Conservation (phyloP, 1,284 basidiomycete genomes). For the Volvariella surrecta region DNA sequence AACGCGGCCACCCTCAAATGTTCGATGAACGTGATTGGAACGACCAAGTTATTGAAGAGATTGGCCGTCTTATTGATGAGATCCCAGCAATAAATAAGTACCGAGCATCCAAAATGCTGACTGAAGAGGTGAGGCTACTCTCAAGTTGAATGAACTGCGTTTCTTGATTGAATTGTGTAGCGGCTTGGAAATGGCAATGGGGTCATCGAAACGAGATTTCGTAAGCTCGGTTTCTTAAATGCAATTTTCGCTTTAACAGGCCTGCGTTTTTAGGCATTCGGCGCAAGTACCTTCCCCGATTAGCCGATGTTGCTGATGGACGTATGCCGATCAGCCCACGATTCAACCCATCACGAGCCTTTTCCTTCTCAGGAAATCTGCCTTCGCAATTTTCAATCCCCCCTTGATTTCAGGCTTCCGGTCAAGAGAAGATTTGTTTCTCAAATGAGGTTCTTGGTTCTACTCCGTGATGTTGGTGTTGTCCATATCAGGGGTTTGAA, state of each 20-base stretch:
- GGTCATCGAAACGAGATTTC: slow-evolving; percentile 27
- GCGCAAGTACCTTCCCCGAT: slow-evolving; percentile 14
- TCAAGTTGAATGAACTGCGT: background rate
- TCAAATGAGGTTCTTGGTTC: slow-evolving; percentile 15
- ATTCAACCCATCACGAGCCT: slow-evolving; percentile 1
- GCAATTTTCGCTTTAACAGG: background rate
- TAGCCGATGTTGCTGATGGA: background rate
- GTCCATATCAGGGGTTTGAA: slow-evolving; percentile 19
- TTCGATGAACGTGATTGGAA: slow-evolving; percentile 54
- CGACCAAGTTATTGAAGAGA: slow-evolving; percentile 32
- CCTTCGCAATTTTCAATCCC: background rate
- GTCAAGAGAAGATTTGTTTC: slow-evolving; percentile 8
- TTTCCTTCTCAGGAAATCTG: slow-evolving; percentile 1
- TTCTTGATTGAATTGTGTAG: slow-evolving; percentile 13
- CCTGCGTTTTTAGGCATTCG: slow-evolving; percentile 21
- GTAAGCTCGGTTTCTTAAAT: slow-evolving; percentile 16
- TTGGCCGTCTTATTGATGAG: slow-evolving; percentile 34
- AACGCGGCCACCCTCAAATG: slow-evolving; percentile 17
- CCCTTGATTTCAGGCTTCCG: slow-evolving; percentile 7
- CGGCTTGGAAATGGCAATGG: slow-evolving; percentile 36
- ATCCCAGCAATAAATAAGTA: slow-evolving; percentile 26
- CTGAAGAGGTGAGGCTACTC: slow-evolving; percentile 29
- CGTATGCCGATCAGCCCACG: too few relatives aligned
- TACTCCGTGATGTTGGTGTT: slow-evolving; percentile 21
- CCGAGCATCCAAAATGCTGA: slow-evolving; percentile 35